Percentiles rank a stretch among this genome's conserved stretches.
phyloP scores from a whole-genome alignment of 2,329 filamentous ascomycete species.

The Polytolypa hystricis region DNA sequence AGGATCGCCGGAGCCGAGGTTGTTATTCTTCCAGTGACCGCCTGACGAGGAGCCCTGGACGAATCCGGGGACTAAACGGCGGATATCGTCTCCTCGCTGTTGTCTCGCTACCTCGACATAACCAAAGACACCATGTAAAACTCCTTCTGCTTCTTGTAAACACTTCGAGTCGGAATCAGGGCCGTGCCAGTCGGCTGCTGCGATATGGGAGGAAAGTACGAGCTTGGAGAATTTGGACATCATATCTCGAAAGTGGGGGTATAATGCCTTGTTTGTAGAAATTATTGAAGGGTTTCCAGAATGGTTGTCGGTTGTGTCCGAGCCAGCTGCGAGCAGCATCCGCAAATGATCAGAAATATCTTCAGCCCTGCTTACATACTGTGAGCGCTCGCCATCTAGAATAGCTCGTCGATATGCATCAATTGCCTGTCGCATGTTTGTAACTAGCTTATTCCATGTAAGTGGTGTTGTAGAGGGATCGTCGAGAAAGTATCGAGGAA shows the following conservation, averaged over 20 bases:
- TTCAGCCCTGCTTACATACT: conserved; percentile 90
- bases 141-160: conserved; percentile 91
- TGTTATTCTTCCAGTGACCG: conserved; percentile 73
- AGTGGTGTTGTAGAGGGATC: conserved; percentile 69
- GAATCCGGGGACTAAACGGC: conserved; percentile 86
- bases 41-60: conserved; percentile 73
- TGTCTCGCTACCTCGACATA: conserved; percentile 93
- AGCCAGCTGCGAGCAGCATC: conserved; percentile 85
- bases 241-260: conserved; percentile 96
- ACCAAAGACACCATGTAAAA: conserved; percentile 84
- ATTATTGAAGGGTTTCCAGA: conserved; percentile 99
- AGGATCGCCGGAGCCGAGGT: conserved; percentile 51
- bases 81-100: conserved; percentile 86
- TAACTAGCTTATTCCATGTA: conserved; percentile 80
- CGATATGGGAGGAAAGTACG: conserved; percentile 94
- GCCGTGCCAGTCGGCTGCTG: conserved; percentile 88
- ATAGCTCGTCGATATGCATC: conserved; percentile 88
- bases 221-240: conserved; percentile 99
- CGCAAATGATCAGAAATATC: conserved; percentile 96
- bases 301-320: conserved; percentile 95
- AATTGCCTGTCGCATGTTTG: conserved; percentile 85
- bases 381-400: conserved; percentile 66
- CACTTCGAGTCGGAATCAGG: conserved; percentile 92
- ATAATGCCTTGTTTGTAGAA: conserved; percentile 91
- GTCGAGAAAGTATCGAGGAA: conserved; percentile 81